Evolutionary conservation across 495 filamentous ascomycete genomes (phyloP).

Genomic region (Thermothielavioides terrestris): DNA sequence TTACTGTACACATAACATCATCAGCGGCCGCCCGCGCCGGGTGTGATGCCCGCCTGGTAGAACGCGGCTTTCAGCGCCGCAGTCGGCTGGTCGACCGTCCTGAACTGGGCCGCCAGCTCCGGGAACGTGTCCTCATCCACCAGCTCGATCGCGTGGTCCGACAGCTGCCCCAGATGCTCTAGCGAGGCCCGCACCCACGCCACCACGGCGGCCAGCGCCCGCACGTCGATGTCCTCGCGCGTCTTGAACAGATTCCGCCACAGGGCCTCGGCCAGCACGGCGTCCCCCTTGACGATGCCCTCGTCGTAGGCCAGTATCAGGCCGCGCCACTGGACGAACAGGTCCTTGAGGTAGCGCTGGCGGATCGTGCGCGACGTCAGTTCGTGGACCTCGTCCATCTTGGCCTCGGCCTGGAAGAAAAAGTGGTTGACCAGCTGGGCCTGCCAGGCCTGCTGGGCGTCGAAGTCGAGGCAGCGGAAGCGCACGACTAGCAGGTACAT

Average conservation of each 20-base stretch:
- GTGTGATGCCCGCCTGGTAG: constrained; percentile 3
- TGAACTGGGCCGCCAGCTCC: constrained; percentile 34
- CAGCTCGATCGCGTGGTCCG: constrained; percentile 44
- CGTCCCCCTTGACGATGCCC: constrained; percentile 71
- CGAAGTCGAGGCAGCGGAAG: constrained; percentile 62
- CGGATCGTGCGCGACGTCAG: constrained; percentile 55
- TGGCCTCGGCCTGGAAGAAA: constrained; percentile 82
- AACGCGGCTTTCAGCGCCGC: constrained; percentile 18
- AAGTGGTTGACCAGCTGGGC: constrained; percentile 71
- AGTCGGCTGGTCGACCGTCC: constrained; percentile 31
- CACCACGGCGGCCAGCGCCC: constrained; percentile 62
- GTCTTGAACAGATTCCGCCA: constrained; percentile 92
- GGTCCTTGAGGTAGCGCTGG: constrained; percentile 82
- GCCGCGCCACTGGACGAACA: constrained; percentile 88
- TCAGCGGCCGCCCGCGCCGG: not conserved
- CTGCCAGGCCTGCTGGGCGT: constrained; percentile 32
- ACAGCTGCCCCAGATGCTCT: constrained; percentile 51
- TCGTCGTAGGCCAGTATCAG: constrained; percentile 79
- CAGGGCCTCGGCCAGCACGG: constrained; percentile 75
- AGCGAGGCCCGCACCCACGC: constrained; percentile 67
- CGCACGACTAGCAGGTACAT: constrained; percentile 91
- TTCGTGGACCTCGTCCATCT: constrained; percentile 65
- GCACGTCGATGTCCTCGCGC: constrained; percentile 59
- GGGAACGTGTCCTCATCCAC: constrained; percentile 28
- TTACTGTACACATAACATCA: not conserved